Evolutionary conservation across 2,329 filamentous ascomycete genomes (phyloP).

Genomic region (Paraphoma chrysanthemicola): DNA sequence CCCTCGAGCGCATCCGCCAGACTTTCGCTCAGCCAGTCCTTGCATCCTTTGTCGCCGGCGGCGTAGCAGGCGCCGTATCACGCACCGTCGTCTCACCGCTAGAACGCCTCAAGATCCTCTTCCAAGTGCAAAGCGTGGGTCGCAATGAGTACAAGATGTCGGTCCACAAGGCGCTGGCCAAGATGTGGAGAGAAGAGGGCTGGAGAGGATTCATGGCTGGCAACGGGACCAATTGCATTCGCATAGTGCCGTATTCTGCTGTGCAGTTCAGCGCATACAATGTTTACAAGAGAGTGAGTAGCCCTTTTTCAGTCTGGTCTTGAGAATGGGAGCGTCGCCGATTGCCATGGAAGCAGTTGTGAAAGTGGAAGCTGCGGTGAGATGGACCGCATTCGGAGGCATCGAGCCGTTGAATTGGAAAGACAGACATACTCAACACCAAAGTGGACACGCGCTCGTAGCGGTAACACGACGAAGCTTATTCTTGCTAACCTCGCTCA

Average conservation of each 20-base stretch:
- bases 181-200: conserved; percentile 97
- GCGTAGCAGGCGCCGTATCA: conserved; percentile 94
- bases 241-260: conserved; percentile 96
- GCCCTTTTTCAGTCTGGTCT: not conserved
- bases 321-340: not conserved
- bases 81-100: conserved; percentile 95
- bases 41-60: conserved; percentile 92
- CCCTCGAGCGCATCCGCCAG: conserved; percentile 34
- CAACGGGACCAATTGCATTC: conserved; percentile 97
- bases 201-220: conserved; percentile 98
- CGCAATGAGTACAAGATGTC: conserved; percentile 93
- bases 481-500: conserved; percentile 42
- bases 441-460: not conserved
- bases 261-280: conserved; percentile 99
- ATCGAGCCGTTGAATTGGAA: no score
- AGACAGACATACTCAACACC: no score
- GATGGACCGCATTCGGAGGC: no score
- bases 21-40: conserved; percentile 79
- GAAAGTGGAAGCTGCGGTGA: not conserved
- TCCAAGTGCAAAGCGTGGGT: conserved; percentile 91
- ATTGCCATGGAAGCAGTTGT: not conserved
- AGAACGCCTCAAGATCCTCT: conserved; percentile 95
- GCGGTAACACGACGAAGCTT: not conserved
- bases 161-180: conserved; percentile 83
- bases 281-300: conserved; percentile 86